Evolutionary conservation across 352 stramenopile genomes (phyloP).

Genomic region (Phytophthora uliginosa): DNA sequence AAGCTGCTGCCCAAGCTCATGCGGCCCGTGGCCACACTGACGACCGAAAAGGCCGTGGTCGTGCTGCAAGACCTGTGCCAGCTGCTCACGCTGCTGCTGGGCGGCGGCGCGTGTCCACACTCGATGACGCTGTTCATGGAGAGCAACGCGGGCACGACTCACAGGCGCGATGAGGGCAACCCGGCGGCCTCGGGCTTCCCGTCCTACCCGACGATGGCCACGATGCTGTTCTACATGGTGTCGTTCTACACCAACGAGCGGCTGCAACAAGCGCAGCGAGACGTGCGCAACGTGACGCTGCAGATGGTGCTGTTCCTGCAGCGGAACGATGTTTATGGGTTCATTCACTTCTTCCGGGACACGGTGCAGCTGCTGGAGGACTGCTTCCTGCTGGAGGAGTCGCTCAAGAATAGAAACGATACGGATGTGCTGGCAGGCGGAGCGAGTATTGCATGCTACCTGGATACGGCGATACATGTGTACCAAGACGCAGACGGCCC

Average conservation of each 20-base stretch:
- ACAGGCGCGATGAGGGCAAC: neutral
- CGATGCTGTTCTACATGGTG: conserved; percentile 82
- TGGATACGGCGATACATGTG: conserved; percentile 71
- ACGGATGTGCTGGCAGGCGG: conserved; percentile 26
- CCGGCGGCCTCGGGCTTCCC: conserved; percentile 32
- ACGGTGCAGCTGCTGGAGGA: conserved; percentile 65
- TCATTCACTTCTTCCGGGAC: conserved; percentile 76
- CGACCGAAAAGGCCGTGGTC: conserved; percentile 36
- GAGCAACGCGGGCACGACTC: conserved; percentile 3
- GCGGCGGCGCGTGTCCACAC: conserved; percentile 60
- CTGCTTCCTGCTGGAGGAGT: conserved; percentile 65
- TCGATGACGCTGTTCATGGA: conserved; percentile 73
- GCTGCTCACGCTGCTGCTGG: conserved; percentile 58
- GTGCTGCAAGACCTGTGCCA: conserved; percentile 71
- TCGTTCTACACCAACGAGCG: conserved; percentile 68
- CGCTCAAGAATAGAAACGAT: conserved; percentile 40
- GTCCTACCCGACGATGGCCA: conserved; percentile 61
- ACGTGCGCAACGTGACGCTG: conserved; percentile 57
- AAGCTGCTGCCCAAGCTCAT: conserved; percentile 80
- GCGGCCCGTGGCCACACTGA: conserved; percentile 53
- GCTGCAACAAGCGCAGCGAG: conserved; percentile 48
- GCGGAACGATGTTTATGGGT: conserved; percentile 61
- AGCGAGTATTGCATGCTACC: conserved; percentile 54
- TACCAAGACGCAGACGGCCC: conserved; percentile 70
- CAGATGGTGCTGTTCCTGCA: conserved; percentile 69